Conservation (phyloP, 1,139 yeast genomes). For the Pichia sp. region DNA sequence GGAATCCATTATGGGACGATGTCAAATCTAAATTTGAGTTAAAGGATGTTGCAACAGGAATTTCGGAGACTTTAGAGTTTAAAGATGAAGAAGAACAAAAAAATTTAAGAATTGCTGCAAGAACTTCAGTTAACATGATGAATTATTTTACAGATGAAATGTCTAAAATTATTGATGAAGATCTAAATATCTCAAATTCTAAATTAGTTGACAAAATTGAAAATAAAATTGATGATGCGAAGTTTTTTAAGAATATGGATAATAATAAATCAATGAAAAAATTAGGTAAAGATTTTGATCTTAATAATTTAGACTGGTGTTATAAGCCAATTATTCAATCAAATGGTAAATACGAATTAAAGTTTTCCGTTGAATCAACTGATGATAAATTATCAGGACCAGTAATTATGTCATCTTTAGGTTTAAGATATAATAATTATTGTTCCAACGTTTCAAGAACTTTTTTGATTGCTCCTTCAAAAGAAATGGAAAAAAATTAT, state of each 20-base stretch:
- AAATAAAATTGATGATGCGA: conserved; percentile 69
- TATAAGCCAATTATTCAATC: conserved; percentile 89
- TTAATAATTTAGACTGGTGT: conserved; percentile 84
- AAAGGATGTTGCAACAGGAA: conserved; percentile 52
- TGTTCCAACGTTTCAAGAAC: conserved; percentile 88
- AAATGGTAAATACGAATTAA: conserved; percentile 79
- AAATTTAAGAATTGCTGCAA: conserved; percentile 63
- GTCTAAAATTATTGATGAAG: conserved; percentile 85
- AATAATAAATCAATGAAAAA: conserved; percentile 55
- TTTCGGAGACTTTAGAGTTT: conserved; percentile 56
- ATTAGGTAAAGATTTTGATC: conserved; percentile 56
- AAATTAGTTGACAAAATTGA: conserved; percentile 74
- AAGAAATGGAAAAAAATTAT: conserved; percentile 71
- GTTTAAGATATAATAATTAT: conserved; percentile 81
- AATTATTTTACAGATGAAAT: conserved; percentile 80
- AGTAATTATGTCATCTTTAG: conserved; percentile 76
- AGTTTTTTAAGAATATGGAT: conserved; percentile 48
- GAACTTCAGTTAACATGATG: conserved; percentile 76
- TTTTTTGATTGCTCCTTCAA: conserved; percentile 82
- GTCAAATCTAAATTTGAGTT: conserved; percentile 35
- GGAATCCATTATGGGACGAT: conserved; percentile 53
- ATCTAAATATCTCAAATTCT: conserved; percentile 64
- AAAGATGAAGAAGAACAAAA: conserved; percentile 78
- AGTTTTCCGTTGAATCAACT: conserved; percentile 76
- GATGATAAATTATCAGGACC: conserved; percentile 69